Conservation (phyloP, 768 basidiomycete species). For the Phaffia tasmanica region DNA sequence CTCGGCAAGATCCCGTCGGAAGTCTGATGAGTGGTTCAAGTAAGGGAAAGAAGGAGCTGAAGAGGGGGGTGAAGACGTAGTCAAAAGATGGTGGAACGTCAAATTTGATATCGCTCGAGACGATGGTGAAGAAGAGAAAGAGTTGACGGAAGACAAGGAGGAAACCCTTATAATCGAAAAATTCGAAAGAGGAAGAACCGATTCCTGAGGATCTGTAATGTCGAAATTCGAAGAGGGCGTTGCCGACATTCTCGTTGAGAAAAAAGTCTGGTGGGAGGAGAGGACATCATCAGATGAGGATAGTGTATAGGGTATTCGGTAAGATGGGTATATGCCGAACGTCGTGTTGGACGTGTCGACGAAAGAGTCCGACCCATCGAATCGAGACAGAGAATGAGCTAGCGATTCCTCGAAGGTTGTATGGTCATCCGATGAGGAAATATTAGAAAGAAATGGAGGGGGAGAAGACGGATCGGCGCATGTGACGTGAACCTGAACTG, state of each 20-base stretch:
- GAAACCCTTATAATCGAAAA: conserved; percentile 53
- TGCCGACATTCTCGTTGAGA: conserved; percentile 18
- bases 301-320: conserved; percentile 41
- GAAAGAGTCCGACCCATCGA: conserved; percentile 2
- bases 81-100: conserved; percentile 53
- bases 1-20: conserved; percentile 49
- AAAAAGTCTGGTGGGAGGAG: conserved; percentile 25
- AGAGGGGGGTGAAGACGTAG: conserved; percentile 42
- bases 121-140: conserved; percentile 41
- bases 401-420: too few species aligned
- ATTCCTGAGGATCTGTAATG: conserved; percentile 35
- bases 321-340: conserved; percentile 45
- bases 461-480: conserved; percentile 52
- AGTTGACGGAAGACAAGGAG: conserved; percentile 38
- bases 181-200: conserved; percentile 50
- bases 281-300: conserved; percentile 37
- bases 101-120: conserved; percentile 30
- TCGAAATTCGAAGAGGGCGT: conserved; percentile 38
- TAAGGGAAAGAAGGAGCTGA: conserved; percentile 36
- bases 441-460: conserved; percentile 46
- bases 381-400: background rate
- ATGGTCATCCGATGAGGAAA: background rate
- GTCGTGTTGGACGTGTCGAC: conserved; percentile 28
- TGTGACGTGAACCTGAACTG: conserved; percentile 52
- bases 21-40: conserved; percentile 28